Percentiles rank a stretch among this genome's conserved stretches.
Conservation (phyloP, 1,284 basidiomycete species). For the Rugosomyces carneus region DNA sequence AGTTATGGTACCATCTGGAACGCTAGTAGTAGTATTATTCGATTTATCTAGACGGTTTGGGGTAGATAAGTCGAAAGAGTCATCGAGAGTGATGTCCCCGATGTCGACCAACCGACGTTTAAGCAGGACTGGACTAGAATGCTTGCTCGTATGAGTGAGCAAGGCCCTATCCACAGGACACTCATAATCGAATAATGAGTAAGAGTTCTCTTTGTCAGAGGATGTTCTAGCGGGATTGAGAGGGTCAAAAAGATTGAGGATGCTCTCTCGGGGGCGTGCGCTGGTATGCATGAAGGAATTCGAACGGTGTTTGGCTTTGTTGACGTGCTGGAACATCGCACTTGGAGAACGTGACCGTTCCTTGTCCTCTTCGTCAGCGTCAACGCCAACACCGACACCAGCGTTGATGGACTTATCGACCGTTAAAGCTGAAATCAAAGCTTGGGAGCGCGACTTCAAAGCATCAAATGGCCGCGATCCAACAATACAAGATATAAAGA, state of each 20-base stretch:
- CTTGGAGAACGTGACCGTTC: conserved; percentile 14
- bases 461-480: conserved; percentile 56
- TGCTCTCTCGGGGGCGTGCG: conserved; percentile 32
- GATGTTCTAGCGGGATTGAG: conserved; percentile 29
- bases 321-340: conserved; percentile 18
- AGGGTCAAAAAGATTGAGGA: conserved; percentile 56
- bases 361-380: no score
- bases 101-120: conserved; percentile 53
- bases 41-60: neutral
- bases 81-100: conserved; percentile 43
- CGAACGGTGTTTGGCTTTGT: conserved; percentile 31
- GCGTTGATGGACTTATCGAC: conserved; percentile 37
- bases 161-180: conserved; percentile 40
- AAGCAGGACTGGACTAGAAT: conserved; percentile 29
- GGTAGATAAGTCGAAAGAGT: conserved; percentile 20
- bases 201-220: conserved; percentile 58
- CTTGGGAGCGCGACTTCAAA: conserved; percentile 78
- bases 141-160: conserved; percentile 39
- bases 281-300: conserved; percentile 2
- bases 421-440: conserved; percentile 72
- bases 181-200: conserved; percentile 22
- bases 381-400: neutral
- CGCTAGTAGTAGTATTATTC: neutral
- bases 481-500: conserved; percentile 74
- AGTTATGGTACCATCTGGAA: conserved; percentile 3